Evolutionary conservation across 2,329 filamentous ascomycete species (phyloP).

Genomic region (Lachnellula occidentalis): DNA sequence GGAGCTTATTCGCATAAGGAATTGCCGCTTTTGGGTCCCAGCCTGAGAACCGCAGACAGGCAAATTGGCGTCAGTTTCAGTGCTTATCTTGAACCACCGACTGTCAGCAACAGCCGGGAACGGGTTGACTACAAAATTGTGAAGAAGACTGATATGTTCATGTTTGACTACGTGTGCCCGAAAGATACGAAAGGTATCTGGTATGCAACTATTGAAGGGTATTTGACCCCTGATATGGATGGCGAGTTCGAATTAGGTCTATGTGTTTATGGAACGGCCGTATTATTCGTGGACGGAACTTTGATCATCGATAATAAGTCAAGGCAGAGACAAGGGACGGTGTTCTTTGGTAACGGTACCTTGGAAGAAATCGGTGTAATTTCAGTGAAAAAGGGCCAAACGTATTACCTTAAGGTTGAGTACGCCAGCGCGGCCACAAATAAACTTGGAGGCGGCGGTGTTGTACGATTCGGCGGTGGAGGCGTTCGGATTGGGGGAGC

Average conservation of each 20-base stretch:
- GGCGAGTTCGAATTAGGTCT: slow-evolving; percentile 31
- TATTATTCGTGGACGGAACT: slow-evolving; percentile 33
- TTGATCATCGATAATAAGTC: slow-evolving; percentile 34
- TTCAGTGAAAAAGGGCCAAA: slow-evolving; percentile 26
- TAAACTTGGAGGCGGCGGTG: no score
- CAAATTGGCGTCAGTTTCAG: slow-evolving; percentile 50
- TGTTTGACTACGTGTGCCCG: slow-evolving; percentile 41
- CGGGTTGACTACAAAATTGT: slow-evolving; percentile 20
- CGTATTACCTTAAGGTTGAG: slow-evolving; percentile 30
- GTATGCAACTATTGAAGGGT: slow-evolving; percentile 36
- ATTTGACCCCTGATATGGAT: slow-evolving; percentile 26
- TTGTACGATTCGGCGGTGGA: no score
- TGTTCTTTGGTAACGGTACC: slow-evolving; percentile 32
- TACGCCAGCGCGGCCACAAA: slow-evolving; percentile 57
- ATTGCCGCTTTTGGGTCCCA: slow-evolving; percentile 51
- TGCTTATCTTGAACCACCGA: slow-evolving; percentile 24
- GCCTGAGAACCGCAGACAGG: slow-evolving; percentile 47
- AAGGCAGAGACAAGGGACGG: slow-evolving; percentile 27
- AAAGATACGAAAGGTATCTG: slow-evolving; percentile 32
- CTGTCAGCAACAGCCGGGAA: slow-evolving; percentile 11
- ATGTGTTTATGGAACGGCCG: slow-evolving; percentile 30
- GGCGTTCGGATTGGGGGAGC: no score
- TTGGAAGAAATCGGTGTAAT: slow-evolving; percentile 30
- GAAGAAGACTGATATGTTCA: slow-evolving; percentile 23
- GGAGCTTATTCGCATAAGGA: slow-evolving; percentile 62